phyloP scores from a whole-genome alignment of 2,329 filamentous ascomycete genomes.

The Xylaria sp. region DNA sequence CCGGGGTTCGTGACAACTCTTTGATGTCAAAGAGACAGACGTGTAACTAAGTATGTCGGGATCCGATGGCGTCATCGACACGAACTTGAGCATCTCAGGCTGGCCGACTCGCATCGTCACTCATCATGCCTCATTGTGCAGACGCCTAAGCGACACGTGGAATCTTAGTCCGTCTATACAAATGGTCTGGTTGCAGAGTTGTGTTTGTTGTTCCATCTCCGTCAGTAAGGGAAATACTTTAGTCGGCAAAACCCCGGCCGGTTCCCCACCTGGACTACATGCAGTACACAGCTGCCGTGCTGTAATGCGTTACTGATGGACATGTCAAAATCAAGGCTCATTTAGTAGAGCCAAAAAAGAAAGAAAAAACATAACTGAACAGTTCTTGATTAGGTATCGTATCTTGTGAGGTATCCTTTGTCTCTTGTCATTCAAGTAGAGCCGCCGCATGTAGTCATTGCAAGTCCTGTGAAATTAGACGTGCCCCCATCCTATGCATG shows the following conservation, averaged over 20 bases:
- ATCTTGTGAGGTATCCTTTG: conserved; percentile 5
- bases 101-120: conserved; percentile 1
- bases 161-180: neutral
- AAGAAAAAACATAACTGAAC: neutral
- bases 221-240: neutral
- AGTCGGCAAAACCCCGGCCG: conserved; percentile 35
- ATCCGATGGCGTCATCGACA: conserved; percentile 32
- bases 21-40: neutral
- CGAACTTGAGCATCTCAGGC: conserved; percentile 15
- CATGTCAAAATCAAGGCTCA: neutral
- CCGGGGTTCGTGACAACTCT: conserved; percentile 5
- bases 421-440: conserved; percentile 18
- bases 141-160: neutral
- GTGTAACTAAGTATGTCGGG: neutral
- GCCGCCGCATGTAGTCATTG: neutral
- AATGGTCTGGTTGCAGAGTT: neutral
- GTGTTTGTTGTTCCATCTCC: neutral
- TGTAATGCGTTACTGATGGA: neutral
- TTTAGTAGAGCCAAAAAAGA: neutral
- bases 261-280: neutral
- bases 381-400: conserved; percentile 4
- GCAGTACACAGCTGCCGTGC: neutral
- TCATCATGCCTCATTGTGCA: conserved; percentile 10
- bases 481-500: conserved; percentile 21
- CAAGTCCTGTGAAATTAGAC: neutral